These are phyloP conservation scores for Myxozyma udenii DNA, from an alignment of 805 yeast species.

Conservation along the genomic window DNA sequence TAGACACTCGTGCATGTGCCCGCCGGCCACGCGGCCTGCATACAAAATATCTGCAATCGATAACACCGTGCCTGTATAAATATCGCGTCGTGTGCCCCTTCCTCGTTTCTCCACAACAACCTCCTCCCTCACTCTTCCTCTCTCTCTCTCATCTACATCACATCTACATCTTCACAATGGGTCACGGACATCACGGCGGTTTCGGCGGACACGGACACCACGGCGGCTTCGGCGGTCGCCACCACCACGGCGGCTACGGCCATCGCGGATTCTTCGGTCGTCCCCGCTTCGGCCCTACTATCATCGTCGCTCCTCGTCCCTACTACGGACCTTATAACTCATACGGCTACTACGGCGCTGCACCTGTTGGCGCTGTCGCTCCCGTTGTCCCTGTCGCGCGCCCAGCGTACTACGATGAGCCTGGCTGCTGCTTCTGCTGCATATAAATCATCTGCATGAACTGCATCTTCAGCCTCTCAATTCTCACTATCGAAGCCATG, in stretches of 20 bases:
- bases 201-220: conserved; percentile 1
- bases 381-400: conserved; percentile 11
- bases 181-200: conserved; percentile 18
- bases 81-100: too few relatives aligned
- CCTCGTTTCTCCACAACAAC: too few relatives aligned
- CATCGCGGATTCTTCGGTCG: not conserved
- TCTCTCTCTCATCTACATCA: not conserved
- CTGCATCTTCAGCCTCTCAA: too few relatives aligned
- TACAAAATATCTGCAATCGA: too few relatives aligned
- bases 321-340: conserved; percentile 20
- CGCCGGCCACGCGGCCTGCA: too few relatives aligned
- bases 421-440: conserved; percentile 25
- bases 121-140: too few relatives aligned
- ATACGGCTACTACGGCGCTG: conserved; percentile 19
- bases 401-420: conserved; percentile 8
- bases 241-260: conserved; percentile 16
- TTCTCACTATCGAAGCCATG: too few relatives aligned
- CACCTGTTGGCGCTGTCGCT: conserved; percentile 12
- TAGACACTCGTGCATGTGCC: too few relatives aligned
- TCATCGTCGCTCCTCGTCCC: conserved; percentile 25
- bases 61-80: too few relatives aligned
- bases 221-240: conserved; percentile 13
- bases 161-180: conserved; percentile 3
- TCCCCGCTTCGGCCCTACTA: conserved; percentile 23
- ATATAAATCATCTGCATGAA: conserved; percentile 1